Percentiles rank a stretch among this genome's conserved stretches.
Conservation (phyloP, 2,329 filamentous ascomycete genomes). For the Talaromyces atroroseus region DNA sequence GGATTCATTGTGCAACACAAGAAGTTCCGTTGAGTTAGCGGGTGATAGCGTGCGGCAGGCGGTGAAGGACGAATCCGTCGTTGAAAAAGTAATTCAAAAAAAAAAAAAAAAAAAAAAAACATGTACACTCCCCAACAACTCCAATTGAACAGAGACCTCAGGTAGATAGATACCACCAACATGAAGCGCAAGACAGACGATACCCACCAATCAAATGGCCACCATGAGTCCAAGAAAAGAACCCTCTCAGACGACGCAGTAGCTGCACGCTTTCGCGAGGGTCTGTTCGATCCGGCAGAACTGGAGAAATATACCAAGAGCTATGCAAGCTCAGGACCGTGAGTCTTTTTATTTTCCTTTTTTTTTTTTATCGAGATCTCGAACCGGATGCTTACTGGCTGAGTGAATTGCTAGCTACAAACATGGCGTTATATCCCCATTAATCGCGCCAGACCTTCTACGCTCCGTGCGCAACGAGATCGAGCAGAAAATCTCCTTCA, state of each 20-base stretch:
- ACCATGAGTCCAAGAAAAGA: conserved; percentile 34
- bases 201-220: conserved; percentile 27
- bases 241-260: conserved; percentile 34
- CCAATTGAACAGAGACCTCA: background rate
- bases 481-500: conserved; percentile 85
- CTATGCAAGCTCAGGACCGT: conserved; percentile 41
- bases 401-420: conserved; percentile 60
- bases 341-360: conserved; percentile 18
- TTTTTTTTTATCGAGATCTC: too few species aligned
- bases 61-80: too few species aligned
- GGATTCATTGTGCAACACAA: too few species aligned
- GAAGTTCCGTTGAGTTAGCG: too few species aligned
- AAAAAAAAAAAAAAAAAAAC: too few species aligned
- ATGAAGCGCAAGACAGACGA: conserved; percentile 43
- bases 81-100: too few species aligned
- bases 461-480: conserved; percentile 85
- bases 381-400: background rate
- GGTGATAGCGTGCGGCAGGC: too few species aligned
- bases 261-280: conserved; percentile 39
- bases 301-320: conserved; percentile 38
- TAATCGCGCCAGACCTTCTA: conserved; percentile 76
- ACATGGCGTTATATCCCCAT: conserved; percentile 77
- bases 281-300: conserved; percentile 38
- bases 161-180: conserved; percentile 3
- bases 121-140: too few species aligned